These are phyloP conservation scores for Boletus rubroflammeus DNA, from an alignment of 768 basidiomycete species.

Conservation along the genomic window DNA sequence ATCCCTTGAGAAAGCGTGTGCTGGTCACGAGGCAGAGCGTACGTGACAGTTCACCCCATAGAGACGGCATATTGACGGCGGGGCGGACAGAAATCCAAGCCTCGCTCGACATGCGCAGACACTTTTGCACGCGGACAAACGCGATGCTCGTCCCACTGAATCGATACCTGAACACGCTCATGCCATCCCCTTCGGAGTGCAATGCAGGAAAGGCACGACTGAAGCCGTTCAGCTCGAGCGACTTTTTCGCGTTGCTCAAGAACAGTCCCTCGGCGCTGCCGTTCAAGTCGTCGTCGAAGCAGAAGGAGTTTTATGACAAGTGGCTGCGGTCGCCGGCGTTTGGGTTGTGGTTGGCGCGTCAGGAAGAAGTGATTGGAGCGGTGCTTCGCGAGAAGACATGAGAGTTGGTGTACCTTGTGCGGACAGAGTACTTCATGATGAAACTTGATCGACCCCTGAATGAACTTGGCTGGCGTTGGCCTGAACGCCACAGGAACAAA, in stretches of 20 bases:
- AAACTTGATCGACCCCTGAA: neutral
- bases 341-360: constrained; percentile 73
- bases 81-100: constrained; percentile 49
- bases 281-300: constrained; percentile 63
- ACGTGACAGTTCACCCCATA: constrained; percentile 22
- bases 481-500: constrained; percentile 22
- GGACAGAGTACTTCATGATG: neutral
- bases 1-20: constrained; percentile 60
- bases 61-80: neutral
- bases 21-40: constrained; percentile 50
- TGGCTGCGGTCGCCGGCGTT: constrained; percentile 78
- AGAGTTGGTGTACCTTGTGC: neutral
- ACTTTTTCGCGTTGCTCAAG: constrained; percentile 73
- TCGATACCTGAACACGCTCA: constrained; percentile 85
- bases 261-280: constrained; percentile 67
- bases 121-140: constrained; percentile 83
- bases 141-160: constrained; percentile 86
- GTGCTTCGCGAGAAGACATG: constrained; percentile 39
- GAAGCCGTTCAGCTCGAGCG: constrained; percentile 64
- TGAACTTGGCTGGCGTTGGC: too few species aligned
- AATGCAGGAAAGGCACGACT: constrained; percentile 37
- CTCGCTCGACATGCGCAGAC: constrained; percentile 66
- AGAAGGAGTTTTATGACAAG: constrained; percentile 71
- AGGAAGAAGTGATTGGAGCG: constrained; percentile 65
- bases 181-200: constrained; percentile 61